Evolutionary conservation across 2,329 filamentous ascomycete species (phyloP), one percentile per base, ranked within the genome.

Genomic region (Neonectria ditissima): DNA sequence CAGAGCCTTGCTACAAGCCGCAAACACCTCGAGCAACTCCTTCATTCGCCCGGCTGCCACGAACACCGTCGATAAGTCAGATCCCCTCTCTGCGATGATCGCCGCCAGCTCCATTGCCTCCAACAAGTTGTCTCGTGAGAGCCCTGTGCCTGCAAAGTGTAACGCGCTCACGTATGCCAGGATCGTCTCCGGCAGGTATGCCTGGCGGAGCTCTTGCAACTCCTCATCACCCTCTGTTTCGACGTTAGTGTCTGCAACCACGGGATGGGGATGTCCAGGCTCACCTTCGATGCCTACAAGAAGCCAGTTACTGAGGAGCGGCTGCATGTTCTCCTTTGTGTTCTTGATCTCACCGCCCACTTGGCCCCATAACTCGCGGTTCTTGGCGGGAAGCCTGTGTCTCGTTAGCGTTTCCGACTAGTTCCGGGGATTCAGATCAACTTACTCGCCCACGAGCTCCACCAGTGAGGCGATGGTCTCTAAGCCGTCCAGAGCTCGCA

Each of bases 61-160:
- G 69, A 96, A 92, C 47, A 87, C 85, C 24, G 82, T 79, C 1
- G 90, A 87, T 43, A 95, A 79, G 69, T 91, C 89, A 24, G 89
- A 89, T 64, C 85, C 86, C 67, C 89, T 87, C 60, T 91, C 89
- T 2, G 95, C 93, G 54, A 97, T 86, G 2, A 89, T 76, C 1
- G 90, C 89, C 1, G 93, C 90, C 16, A 99, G 83, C 63, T 97
- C 92, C 92, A 99, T 95, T 72, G 91, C 92, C 74, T 95, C 90
- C 26, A 96, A 85, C 18, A 97, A 84, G 68, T 91, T 87, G 62
- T 95, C 92, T 45, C 93, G 89, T 48, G 89, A 91, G 45, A 97
- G 82, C 52, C 88, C 85, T 50, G 89, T 89, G 4, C 93, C 93
- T 0, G 92, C 91, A 74, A 91, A 92, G 76, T 97, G 92, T 53